Evolutionary conservation across 805 yeast genomes (phyloP), one percentile per base, ranked within the genome.

Genomic region (Candida morakotiae): DNA sequence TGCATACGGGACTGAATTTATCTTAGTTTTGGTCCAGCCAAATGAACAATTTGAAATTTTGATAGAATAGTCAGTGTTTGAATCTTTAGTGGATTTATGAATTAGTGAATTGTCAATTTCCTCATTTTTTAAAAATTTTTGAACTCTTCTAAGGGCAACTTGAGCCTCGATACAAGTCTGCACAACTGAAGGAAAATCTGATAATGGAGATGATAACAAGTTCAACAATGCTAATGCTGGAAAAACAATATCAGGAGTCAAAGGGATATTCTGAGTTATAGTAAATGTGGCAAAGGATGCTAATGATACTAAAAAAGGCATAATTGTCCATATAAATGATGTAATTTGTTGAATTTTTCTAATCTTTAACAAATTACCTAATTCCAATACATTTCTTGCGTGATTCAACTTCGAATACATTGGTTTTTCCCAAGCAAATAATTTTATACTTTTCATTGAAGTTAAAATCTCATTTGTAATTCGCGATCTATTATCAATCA

Each of bases 371-470:
- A 93, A 72, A 48, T 85, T 89, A 20, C 71, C 71, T 58, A 89
- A 74, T 61, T 89, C 96, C 50, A 82, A 81, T 31, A 86, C 86
- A 55, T 91, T 87, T 73, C 99, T 83, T 15, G 89, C 95, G 51
- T 79, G 64, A 46, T 77, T 77, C 40, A 94, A 69, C 49, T 83
- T 83, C 20, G 71, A 73, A 52, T 77, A 75, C 56, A 87, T 87
- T 3, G 98, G 95, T 21, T 57, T 64, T 63, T 93, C 99, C 99
- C 99, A 93, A 2, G 94, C 95, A 54, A 91, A 93, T 34, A 94
- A 71, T 58, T 93, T 93, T 56, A 93, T 70, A 9, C 96, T 87
- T 64, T 88, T 91, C 58, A 93, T 87, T 53, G 88, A 91, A 58
- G 86, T 87, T 57, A 91, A 71, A 39, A 91, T 85, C 57, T 91